Conservation (phyloP, 257 asterid genomes). For the Fraxinus americana region DNA sequence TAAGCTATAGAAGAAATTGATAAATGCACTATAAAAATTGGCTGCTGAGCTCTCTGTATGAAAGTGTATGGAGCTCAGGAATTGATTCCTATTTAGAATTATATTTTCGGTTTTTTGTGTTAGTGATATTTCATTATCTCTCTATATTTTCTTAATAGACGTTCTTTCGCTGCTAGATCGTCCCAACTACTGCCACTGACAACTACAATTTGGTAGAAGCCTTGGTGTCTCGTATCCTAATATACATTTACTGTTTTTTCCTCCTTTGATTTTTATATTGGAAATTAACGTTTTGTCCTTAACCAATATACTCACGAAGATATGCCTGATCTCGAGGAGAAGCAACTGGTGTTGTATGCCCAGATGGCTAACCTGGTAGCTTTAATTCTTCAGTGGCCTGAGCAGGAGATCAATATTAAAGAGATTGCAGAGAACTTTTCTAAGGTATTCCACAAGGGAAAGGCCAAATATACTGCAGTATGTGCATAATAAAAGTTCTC, state of each 20-base stretch:
- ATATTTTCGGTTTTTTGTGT: not conserved
- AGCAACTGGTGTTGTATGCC: conserved; percentile 79
- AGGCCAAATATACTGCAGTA: not conserved
- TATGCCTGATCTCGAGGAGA: conserved; percentile 68
- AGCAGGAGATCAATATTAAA: conserved; percentile 68
- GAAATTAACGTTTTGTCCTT: conserved; percentile 34
- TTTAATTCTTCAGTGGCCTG: conserved; percentile 76
- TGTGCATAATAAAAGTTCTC: conserved; percentile 12
- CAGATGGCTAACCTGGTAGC: conserved; percentile 95
- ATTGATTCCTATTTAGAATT: not conserved
- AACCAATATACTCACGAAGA: conserved; percentile 49
- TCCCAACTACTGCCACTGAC: conserved; percentile 61
- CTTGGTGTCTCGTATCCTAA: conserved; percentile 96
- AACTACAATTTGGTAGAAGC: conserved; percentile 65
- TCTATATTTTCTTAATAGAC: conserved; percentile 10
- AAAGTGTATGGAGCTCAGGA: not conserved
- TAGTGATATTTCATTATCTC: not conserved
- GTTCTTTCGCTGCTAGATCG: conserved; percentile 50
- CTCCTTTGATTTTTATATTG: conserved; percentile 18
- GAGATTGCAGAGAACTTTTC: conserved; percentile 77
- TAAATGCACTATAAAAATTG: not conserved
- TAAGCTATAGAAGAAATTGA: not conserved
- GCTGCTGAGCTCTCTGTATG: not conserved
- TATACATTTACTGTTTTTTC: conserved; percentile 5
- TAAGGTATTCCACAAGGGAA: conserved; percentile 53